Percentiles rank a stretch among this genome's conserved stretches.
Conservation (phyloP, 768 basidiomycete species). For the Lactarius hatsudake region DNA sequence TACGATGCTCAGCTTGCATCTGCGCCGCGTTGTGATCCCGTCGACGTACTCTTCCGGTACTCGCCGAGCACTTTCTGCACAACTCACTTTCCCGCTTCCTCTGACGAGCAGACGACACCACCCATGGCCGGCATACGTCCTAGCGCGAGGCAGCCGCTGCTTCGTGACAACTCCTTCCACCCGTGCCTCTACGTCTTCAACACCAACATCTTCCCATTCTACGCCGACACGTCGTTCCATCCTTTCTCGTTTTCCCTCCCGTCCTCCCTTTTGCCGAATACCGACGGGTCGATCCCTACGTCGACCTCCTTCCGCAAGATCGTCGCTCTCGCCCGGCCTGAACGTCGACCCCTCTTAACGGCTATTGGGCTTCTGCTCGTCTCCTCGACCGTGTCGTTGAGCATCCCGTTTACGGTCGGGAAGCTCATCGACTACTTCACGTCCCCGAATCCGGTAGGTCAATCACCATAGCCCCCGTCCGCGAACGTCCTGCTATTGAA, state of each 20-base stretch:
- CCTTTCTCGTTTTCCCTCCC: constrained; percentile 22
- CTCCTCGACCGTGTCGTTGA: too few species aligned
- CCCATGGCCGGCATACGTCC: neutral
- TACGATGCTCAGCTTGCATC: neutral
- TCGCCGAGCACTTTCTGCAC: neutral
- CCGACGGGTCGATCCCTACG: constrained; percentile 39
- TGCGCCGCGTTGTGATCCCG: neutral
- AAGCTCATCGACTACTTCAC: too few species aligned
- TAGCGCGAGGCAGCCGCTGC: neutral
- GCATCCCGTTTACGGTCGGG: too few species aligned
- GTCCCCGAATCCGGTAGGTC: constrained; percentile 56
- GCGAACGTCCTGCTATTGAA: neutral
- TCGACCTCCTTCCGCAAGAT: constrained; percentile 74
- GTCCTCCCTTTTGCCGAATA: neutral
- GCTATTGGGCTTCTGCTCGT: too few species aligned
- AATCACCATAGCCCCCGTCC: neutral
- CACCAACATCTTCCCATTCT: neutral
- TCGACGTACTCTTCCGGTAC: neutral
- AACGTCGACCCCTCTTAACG: too few species aligned
- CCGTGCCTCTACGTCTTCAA: neutral
- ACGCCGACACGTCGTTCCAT: constrained; percentile 7
- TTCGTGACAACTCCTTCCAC: neutral
- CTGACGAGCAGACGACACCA: neutral
- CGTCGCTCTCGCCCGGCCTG: constrained; percentile 49
- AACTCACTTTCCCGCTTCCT: neutral